Base-by-base conservation (phyloP, 352 stramenopile species). In the Globisporangium radiosum region DNA sequence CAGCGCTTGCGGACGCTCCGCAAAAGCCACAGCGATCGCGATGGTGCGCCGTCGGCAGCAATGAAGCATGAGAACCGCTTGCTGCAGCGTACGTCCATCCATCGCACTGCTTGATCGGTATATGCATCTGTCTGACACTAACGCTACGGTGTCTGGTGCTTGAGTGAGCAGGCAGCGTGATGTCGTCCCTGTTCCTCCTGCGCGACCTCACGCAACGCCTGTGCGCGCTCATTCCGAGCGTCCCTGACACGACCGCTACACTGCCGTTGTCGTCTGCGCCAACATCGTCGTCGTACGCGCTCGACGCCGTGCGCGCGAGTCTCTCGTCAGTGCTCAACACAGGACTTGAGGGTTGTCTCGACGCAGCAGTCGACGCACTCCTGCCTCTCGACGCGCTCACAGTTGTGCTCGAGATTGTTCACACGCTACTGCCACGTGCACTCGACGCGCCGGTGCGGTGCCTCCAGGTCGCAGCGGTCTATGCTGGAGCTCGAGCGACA, bases 361-460 rank as follows among this genome's bases (percentile, higher is more conserved):
- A 74, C 54, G 67, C 63, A 19, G 75, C 48, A 25, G 62, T 72
- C 47, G 65, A 75, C 13, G 69, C 73, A 9, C 13, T 71, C 8
- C 45, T 83, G 25, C 50, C 60, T 5, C 49, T 69, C 9, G 62
- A 69, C 1, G 71, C 78, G 43, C 63, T 87, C 10, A 73, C 73
- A 15, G 57, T 81, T 51, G 68, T 59, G 15, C 67, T 87, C n/a
- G 76, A 85, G 52, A 87, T 89, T 50, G 50, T 90, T 15, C 64
- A 82, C 40, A 54, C 79, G 5, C 47, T 84, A 6, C 59, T 82
- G 1, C 75, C 77, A 39, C 69, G 64, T 48, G 51, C 49, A 49
- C 17, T 57, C 14, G 69, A 85, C 15, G 45, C 66, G 7, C 66
- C 75, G 45, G 64, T 52, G 11, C 66, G 68, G 40, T 72, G 65